phyloP scores from a whole-genome alignment of 2,329 filamentous ascomycete genomes.

The Helminthosporium solani region DNA sequence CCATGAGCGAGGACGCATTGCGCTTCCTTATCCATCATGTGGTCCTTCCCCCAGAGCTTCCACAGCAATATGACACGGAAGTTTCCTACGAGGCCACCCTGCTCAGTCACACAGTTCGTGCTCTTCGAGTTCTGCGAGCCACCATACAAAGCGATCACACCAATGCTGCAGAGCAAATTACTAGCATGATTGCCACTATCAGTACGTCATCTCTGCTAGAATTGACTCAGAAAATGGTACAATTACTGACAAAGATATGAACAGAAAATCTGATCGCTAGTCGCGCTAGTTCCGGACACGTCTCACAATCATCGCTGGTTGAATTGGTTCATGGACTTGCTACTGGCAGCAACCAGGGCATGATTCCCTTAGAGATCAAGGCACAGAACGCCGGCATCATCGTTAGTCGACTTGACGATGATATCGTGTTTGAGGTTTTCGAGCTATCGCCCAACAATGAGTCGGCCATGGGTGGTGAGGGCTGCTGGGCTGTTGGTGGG shows the following conservation, averaged over 20 bases:
- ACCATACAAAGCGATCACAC: conserved; percentile 4
- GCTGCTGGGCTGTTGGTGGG: too few species aligned
- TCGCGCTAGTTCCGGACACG: not conserved
- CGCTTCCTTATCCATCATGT: conserved; percentile 49
- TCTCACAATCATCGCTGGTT: conserved; percentile 14
- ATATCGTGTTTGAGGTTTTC: conserved; percentile 47
- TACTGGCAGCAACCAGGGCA: conserved; percentile 2
- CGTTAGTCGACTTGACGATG: conserved; percentile 28
- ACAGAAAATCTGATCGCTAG: conserved; percentile 15
- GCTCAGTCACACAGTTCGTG: conserved; percentile 9
- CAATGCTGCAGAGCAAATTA: conserved; percentile 3
- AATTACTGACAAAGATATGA: conserved; percentile 9
- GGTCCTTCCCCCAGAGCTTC: conserved; percentile 52
- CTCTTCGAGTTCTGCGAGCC: conserved; percentile 13
- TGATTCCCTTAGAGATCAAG: conserved; percentile 45
- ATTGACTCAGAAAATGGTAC: not conserved
- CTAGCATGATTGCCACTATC: conserved; percentile 10
- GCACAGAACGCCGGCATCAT: conserved; percentile 52
- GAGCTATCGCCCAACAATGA: conserved; percentile 49
- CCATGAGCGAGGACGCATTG: not conserved
- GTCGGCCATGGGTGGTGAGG: conserved; percentile 43
- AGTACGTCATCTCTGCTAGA: not conserved
- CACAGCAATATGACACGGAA: conserved; percentile 38
- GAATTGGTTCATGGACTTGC: conserved; percentile 17
- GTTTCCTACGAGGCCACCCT: conserved; percentile 15